Base-by-base conservation (phyloP, 169 alveolate species). In the Plasmodium reichenowi region DNA sequence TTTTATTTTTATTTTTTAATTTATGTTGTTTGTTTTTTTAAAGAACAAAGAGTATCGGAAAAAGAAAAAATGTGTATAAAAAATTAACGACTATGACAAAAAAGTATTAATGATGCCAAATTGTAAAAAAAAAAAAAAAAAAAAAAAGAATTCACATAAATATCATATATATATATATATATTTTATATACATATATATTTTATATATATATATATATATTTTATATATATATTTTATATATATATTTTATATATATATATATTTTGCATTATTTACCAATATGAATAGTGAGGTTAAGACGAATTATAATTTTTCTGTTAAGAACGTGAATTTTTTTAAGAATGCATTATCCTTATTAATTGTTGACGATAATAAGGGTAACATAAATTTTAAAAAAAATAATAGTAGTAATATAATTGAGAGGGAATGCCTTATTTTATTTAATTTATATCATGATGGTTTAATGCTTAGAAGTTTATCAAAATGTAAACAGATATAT, bases 401-500 rank as follows among this genome's bases (percentile, higher is more conserved):
- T 8, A 15, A 52, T 52, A 15, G 56, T 52, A 38, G 9, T 60
- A 68, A 54, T 66, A 43, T 12, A n/a, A 38, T 15, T 32, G 85
- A 80, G 29, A 29, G 45, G n/a, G 90, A 80, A 29, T 68, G 26
- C 38, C 70, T 50, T 38, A 68, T 80, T 45, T 47, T 80, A 17
- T 80, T 80, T 48, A 80, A 80, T 68, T 26, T 80, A 15, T 56
- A 56, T 22, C 29, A 45, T 68, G 83, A 80, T 24, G 90, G 90
- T 56, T 56, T 80, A 67, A 80, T 67, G 83, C 70, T 80, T 43
- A 29, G 90, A 72, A 80, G 90, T 72, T 56, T 54, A 63, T 80
- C 90, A 10, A 80, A 58, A 47, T 80, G 90, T 24, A 80, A 80
- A 48, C 90, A 80, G 20, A 80, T 80, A 32, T 80, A 80, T n/a